Evolutionary conservation across 305 asterid species (phyloP).

Genomic region (Nicotiana rustica): DNA sequence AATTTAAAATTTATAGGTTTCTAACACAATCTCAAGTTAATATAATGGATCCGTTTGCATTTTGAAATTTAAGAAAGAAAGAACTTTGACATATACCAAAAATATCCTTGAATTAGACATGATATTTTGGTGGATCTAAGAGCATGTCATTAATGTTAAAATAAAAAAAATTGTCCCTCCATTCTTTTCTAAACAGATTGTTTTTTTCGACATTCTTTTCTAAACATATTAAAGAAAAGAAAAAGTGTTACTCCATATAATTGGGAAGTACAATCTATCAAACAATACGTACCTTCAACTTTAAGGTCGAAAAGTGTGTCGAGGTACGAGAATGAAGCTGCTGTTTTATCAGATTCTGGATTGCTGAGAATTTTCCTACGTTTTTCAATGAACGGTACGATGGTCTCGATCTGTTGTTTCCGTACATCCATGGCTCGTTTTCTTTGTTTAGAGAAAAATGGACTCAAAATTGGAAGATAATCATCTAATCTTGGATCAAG

Average conservation of each 20-base stretch:
- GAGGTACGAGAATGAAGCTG: slow-evolving; percentile 75
- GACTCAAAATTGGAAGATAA: slow-evolving; percentile 74
- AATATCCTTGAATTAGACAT: not conserved
- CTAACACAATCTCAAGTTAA: no score
- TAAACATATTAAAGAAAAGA: not conserved
- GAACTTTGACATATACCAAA: no score
- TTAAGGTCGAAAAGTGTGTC: slow-evolving; percentile 82
- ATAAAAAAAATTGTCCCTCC: no score
- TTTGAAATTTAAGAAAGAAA: no score
- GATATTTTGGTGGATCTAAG: not conserved
- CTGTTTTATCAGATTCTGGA: slow-evolving; percentile 58
- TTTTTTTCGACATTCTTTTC: no score
- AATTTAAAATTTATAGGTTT: no score
- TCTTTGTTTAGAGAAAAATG: slow-evolving; percentile 73
- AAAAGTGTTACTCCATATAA: not conserved
- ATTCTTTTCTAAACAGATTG: not conserved
- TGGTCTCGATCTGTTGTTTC: slow-evolving; percentile 65
- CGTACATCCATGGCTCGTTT: slow-evolving; percentile 72
- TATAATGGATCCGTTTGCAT: no score
- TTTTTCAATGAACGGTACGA: slow-evolving; percentile 72
- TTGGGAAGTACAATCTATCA: not conserved
- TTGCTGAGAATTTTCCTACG: slow-evolving; percentile 59
- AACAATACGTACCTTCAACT: slow-evolving; percentile 45
- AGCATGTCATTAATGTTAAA: not conserved
- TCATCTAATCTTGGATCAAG: slow-evolving; percentile 89